Conservation (phyloP, 1,284 basidiomycete genomes). For the Marasmius fiardii region DNA sequence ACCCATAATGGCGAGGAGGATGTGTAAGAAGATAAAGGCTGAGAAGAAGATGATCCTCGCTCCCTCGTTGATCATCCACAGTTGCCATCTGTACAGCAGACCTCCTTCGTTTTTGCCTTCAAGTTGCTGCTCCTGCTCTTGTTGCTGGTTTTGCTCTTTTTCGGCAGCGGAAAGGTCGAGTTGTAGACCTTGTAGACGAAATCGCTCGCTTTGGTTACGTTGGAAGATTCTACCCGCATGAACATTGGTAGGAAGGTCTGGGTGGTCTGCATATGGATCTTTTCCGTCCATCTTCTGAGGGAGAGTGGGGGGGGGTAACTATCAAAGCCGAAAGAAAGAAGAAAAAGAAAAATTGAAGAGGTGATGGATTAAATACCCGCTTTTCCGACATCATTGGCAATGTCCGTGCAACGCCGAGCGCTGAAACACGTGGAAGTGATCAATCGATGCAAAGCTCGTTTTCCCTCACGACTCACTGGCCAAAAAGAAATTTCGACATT, state of each 20-base stretch:
- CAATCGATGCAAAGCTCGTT: too few species aligned
- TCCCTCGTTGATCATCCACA: slow-evolving; percentile 94
- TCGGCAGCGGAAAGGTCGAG: slow-evolving; percentile 40
- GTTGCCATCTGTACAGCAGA: slow-evolving; percentile 46
- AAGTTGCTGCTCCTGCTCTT: slow-evolving; percentile 27
- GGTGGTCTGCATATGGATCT: slow-evolving; percentile 12
- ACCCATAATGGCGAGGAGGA: slow-evolving; percentile 71
- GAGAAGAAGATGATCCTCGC: slow-evolving; percentile 73
- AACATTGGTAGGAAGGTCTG: slow-evolving; percentile 1
- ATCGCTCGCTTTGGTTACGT: slow-evolving; percentile 23
- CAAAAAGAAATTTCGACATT: too few species aligned
- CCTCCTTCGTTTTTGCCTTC: too few species aligned
- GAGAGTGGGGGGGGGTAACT: too few species aligned
- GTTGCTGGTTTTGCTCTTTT: slow-evolving; percentile 26
- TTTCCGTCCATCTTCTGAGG: too few species aligned
- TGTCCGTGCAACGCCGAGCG: too few species aligned
- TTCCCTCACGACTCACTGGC: too few species aligned
- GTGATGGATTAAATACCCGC: too few species aligned
- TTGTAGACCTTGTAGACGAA: slow-evolving; percentile 22
- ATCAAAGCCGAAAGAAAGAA: too few species aligned
- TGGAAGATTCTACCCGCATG: slow-evolving; percentile 17
- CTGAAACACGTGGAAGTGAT: too few species aligned
- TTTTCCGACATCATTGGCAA: too few species aligned
- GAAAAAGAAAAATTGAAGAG: too few species aligned
- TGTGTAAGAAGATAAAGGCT: slow-evolving; percentile 73